Evolutionary conservation across 805 yeast species (phyloP), one percentile per base, ranked within the genome.

Genomic region (Schwanniomyces pseudopolymorphus): DNA sequence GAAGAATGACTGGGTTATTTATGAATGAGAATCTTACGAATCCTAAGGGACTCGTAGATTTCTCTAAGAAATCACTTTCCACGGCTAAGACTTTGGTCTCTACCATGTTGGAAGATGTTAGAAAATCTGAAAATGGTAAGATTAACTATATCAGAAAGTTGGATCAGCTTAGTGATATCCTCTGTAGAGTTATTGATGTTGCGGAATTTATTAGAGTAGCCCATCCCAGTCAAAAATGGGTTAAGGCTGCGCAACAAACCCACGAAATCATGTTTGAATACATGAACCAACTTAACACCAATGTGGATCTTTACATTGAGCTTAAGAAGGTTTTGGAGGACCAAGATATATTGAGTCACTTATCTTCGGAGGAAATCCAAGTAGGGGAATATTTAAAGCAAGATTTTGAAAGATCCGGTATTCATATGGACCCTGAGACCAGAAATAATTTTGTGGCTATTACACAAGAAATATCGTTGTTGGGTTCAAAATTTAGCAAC

Each of bases 181-280:
- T 94, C 25, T 94, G 99, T 61, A 80, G 96, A 46, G 97, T 89
- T 5, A 91, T 94, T 35, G 99, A 94, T 65, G 77, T 92, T 42
- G 92, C 96, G 31, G 98, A 91, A 56, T 92, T 92, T 67, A 81
- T 94, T 24, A 72, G 98, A 40, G 90, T 89, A 20, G 83, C 85
- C 1, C 98, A 92, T 61, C 97, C 98, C 0, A 79, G 84, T 52
- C 71, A 71, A 42, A 65, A 71, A 14, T 89, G 88, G 76, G 75
- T 86, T 9, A 75, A 74, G 33, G 91, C 90, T 1, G 96, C 99
- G 1, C 96, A 92, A 59, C 76, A 79, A 38, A 86, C 94, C 31
- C 97, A 92, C 60, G 95, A 89, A 55, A 74, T 81, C 52, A 81
- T 92, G 87, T 92, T 85, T 64, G 96, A 90, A 59, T 91, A 85